A percentile compares a stretch with the other conserved stretches of the same genome.
Conservation (phyloP, 2,329 filamentous ascomycete species). For the Xylaria sp. region DNA sequence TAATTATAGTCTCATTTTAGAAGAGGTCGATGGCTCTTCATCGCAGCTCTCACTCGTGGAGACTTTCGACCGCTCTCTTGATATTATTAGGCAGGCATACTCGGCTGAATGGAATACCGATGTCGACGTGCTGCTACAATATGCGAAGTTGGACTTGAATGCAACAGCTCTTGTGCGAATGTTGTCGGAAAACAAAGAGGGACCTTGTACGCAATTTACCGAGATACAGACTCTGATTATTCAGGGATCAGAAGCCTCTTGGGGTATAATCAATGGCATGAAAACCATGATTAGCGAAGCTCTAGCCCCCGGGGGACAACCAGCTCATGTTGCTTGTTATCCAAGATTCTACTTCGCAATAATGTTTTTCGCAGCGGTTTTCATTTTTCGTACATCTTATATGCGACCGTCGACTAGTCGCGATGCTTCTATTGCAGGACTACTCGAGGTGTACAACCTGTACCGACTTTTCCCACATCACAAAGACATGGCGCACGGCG, state of each 20-base stretch:
- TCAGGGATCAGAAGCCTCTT: slow-evolving; percentile 25
- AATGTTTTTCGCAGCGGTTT: slow-evolving; percentile 30
- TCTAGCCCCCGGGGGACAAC: background rate
- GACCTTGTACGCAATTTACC: background rate
- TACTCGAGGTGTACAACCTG: slow-evolving; percentile 25
- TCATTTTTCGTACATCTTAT: slow-evolving; percentile 25
- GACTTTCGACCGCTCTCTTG: slow-evolving; percentile 26
- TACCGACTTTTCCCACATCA: slow-evolving; percentile 23
- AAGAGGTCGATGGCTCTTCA: slow-evolving; percentile 26
- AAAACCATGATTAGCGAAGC: slow-evolving; percentile 11
- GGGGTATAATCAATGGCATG: slow-evolving; percentile 15
- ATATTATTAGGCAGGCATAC: slow-evolving; percentile 21
- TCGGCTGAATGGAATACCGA: slow-evolving; percentile 22
- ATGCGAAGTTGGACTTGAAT: slow-evolving; percentile 29
- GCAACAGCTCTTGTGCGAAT: slow-evolving; percentile 24
- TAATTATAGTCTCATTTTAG: slow-evolving; percentile 29
- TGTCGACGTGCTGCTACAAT: slow-evolving; percentile 30
- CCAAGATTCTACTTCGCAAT: slow-evolving; percentile 25
- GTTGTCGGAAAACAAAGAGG: background rate
- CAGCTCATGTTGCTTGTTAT: background rate
- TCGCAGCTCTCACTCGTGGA: slow-evolving; percentile 28
- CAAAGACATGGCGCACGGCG: slow-evolving; percentile 1
- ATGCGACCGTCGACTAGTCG: slow-evolving; percentile 17
- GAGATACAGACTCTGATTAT: slow-evolving; percentile 28
- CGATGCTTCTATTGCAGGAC: background rate